Evolutionary conservation across 169 alveolate genomes (phyloP).

Genomic region (Eimeria sp.): DNA sequence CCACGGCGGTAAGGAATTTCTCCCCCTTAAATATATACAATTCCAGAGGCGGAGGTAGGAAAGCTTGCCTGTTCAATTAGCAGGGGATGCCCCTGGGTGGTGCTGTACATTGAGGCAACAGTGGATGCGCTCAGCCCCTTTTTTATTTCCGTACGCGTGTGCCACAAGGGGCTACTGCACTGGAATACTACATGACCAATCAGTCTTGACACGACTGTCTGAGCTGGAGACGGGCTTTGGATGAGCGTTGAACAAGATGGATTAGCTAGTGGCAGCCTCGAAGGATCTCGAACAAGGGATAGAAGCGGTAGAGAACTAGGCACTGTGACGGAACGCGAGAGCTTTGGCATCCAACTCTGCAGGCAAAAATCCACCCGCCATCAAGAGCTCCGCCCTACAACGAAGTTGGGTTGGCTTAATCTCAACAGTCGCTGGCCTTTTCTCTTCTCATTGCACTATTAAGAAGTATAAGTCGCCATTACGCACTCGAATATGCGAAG

Average conservation of each 20-base stretch:
- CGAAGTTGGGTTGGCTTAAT: neutral
- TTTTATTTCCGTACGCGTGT: slow-evolving; percentile 39
- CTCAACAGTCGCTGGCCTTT: neutral
- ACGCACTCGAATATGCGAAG: slow-evolving; percentile 79
- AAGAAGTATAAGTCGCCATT: neutral
- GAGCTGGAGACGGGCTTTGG: slow-evolving; percentile 77
- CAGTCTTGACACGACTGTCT: slow-evolving; percentile 57
- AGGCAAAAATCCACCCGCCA: neutral
- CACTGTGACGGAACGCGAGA: slow-evolving; percentile 68
- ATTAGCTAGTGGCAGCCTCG: slow-evolving; percentile 42
- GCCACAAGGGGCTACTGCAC: slow-evolving; percentile 81
- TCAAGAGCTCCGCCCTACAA: neutral
- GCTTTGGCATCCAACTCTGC: slow-evolving; percentile 77
- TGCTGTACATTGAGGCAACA: slow-evolving; percentile 68
- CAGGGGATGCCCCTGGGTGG: slow-evolving; percentile 81
- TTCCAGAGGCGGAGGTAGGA: neutral
- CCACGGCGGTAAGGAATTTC: neutral
- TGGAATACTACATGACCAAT: slow-evolving; percentile 72
- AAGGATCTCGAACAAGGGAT: slow-evolving; percentile 61
- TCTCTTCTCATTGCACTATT: neutral
- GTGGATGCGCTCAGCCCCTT: slow-evolving; percentile 52
- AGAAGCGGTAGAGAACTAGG: slow-evolving; percentile 72
- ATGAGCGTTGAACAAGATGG: neutral
- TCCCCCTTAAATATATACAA: neutral
- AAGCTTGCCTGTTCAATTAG: slow-evolving; percentile 49